phyloP scores from a whole-genome alignment of 75 land plant species.

The Pinus albicaulis region DNA sequence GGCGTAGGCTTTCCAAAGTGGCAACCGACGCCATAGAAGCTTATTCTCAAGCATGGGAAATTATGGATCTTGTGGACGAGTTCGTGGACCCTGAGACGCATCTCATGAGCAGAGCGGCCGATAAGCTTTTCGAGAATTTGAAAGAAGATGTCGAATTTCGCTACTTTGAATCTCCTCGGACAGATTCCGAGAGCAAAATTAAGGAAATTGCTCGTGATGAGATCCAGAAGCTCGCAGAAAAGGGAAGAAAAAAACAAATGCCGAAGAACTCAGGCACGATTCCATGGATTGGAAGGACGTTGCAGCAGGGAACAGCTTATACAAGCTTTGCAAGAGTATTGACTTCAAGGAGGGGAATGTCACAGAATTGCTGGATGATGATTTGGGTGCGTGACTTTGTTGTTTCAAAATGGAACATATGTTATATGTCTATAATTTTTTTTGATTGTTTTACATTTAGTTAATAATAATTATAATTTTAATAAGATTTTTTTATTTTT shows the following conservation, averaged over 20 bases:
- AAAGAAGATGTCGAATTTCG: too few relatives aligned
- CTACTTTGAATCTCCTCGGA: too few relatives aligned
- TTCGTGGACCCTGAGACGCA: too few relatives aligned
- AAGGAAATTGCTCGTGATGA: neutral
- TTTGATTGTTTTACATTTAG: too few relatives aligned
- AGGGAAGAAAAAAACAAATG: neutral
- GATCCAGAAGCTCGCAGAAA: neutral
- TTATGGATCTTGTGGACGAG: constrained; percentile 1
- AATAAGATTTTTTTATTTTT: too few relatives aligned
- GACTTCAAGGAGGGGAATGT: neutral
- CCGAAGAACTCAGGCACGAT: neutral
- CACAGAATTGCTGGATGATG: neutral
- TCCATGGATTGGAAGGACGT: constrained; percentile 8
- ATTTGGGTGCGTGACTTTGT: too few relatives aligned
- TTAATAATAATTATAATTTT: too few relatives aligned
- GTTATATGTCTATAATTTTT: too few relatives aligned
- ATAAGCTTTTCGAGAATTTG: too few relatives aligned
- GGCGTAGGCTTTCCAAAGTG: neutral
- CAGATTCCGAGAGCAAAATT: too few relatives aligned
- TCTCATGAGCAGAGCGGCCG: too few relatives aligned
- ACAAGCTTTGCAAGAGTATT: constrained; percentile 5
- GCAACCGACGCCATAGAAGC: neutral
- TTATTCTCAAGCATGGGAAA: neutral
- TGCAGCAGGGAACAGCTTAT: neutral
- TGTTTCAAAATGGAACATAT: too few relatives aligned